Evolutionary conservation across 2,329 filamentous ascomycete genomes (phyloP).

Genomic region (Allantophomopsis lycopodina): DNA sequence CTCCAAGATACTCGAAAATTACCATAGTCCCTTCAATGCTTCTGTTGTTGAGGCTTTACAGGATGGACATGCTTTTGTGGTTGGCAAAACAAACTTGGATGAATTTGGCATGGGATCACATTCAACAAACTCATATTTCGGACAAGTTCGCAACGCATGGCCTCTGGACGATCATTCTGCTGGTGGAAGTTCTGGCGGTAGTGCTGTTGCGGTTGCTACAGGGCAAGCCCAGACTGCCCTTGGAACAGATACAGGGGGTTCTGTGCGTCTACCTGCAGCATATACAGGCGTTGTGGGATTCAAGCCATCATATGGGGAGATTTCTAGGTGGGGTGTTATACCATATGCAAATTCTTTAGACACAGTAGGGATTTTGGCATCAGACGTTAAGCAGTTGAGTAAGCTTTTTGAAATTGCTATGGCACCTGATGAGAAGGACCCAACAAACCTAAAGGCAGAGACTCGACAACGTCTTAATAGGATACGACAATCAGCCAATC

Average conservation of each 20-base stretch:
- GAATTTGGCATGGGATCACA: constrained; percentile 95
- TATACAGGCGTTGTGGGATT: constrained; percentile 57
- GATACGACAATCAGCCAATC: neutral
- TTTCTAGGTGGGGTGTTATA: constrained; percentile 57
- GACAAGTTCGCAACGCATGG: constrained; percentile 34
- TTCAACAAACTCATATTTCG: constrained; percentile 53
- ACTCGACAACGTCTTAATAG: constrained; percentile 22
- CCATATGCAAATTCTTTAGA: constrained; percentile 65
- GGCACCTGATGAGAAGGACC: constrained; percentile 17
- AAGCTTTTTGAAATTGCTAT: constrained; percentile 11
- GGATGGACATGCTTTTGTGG: constrained; percentile 44
- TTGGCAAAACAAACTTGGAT: constrained; percentile 85
- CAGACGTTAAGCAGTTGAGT: constrained; percentile 21
- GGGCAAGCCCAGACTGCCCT: constrained; percentile 49
- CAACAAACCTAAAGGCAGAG: constrained; percentile 36
- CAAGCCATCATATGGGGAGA: constrained; percentile 57
- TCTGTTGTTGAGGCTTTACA: constrained; percentile 62
- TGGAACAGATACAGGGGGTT: constrained; percentile 79
- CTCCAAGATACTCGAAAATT: constrained; percentile 58
- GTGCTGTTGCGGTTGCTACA: constrained; percentile 67
- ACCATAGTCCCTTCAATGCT: constrained; percentile 67
- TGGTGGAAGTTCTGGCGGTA: constrained; percentile 87
- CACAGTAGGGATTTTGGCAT: constrained; percentile 52
- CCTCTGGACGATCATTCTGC: constrained; percentile 41
- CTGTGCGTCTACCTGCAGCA: constrained; percentile 56